phyloP scores from a whole-genome alignment of 768 basidiomycete species.

The Boletus reticuloceps region DNA sequence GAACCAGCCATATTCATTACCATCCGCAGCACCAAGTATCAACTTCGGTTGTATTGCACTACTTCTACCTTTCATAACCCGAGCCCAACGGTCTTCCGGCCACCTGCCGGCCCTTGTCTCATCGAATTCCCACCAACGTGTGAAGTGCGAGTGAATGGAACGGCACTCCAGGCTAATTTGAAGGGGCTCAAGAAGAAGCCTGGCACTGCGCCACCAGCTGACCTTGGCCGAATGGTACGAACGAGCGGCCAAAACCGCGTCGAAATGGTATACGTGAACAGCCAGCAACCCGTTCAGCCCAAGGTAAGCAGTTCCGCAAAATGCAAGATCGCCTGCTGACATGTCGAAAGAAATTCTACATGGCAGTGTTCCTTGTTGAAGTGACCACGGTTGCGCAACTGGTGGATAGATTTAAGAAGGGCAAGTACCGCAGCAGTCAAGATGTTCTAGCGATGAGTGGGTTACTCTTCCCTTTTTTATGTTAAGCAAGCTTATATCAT shows the following conservation, averaged over 20 bases:
- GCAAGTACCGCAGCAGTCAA: constrained; percentile 59
- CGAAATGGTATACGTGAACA: constrained; percentile 90
- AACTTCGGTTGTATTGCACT: constrained; percentile 87
- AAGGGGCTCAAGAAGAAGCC: constrained; percentile 95
- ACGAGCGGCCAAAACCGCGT: constrained; percentile 56
- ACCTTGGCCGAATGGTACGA: constrained; percentile 46
- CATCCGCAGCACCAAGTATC: constrained; percentile 57
- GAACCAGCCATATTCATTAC: constrained; percentile 7
- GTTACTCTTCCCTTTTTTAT: constrained; percentile 21
- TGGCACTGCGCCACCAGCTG: constrained; percentile 89
- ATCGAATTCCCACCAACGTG: constrained; percentile 91
- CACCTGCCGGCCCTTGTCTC: constrained; percentile 55
- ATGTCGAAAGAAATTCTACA: constrained; percentile 85
- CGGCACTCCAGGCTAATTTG: constrained; percentile 66
- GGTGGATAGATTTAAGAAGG: constrained; percentile 64
- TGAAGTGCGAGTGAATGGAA: constrained; percentile 83
- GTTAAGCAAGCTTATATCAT: neutral
- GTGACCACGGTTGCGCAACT: constrained; percentile 66
- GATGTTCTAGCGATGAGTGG: constrained; percentile 70
- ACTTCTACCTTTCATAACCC: constrained; percentile 70
- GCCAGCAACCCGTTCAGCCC: constrained; percentile 67
- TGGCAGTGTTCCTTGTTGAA: constrained; percentile 84
- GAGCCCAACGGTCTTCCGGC: constrained; percentile 49
- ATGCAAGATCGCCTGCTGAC: constrained; percentile 5
- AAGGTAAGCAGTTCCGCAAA: constrained; percentile 49